Base-by-base conservation (phyloP, 768 basidiomycete genomes). In the Kwoniella mangroviensis region DNA sequence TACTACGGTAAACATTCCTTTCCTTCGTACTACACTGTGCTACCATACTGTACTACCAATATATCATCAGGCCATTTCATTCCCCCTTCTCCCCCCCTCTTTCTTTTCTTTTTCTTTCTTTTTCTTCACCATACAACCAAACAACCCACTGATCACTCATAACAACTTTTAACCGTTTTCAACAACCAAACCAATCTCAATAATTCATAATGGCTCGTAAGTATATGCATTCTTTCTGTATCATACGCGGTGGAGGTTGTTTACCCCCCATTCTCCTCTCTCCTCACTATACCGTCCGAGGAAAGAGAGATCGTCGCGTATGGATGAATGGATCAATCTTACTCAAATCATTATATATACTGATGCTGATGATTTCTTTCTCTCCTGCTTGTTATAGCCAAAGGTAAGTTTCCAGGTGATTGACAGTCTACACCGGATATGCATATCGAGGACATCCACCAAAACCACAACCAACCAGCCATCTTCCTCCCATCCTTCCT, bases 191-290 rank as follows among this genome's bases (percentile, higher is more conserved):
- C 59, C 45, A 71, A 52, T 71, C 49, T 63, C 59, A 69, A 52
- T 59, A 56, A 71, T 24, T 41, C 63, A 77, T 26, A 26, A 79
- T 79, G 78, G 76, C 78, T 74, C 78, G 78, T 79, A 68, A 79
- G 78, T 79, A 56, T 65, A 73, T 73, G 54, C 70, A 65, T 71
- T 57, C 41, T 17, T 58, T 54, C 59, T 24, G 15, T 57, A 57
- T 24, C 13, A 17, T 3, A 6, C 5, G 22, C n/a, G 63, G 69
- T 70, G 69, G 69, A 70, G 69, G 69, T 70, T 60, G 69, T 70
- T 70, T 61, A 70, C 49, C 59, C 56, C 22, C 28, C 43, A 24
- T 57, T 53, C 17, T 28, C n/a, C 22, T 55, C 24, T 22, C 54
- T 55, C 54, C 54, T 12, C 24, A 55, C 12, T n/a, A 12, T 55